phyloP scores from a whole-genome alignment of 805 yeast genomes.

The Lipomyces chichibuensis region DNA sequence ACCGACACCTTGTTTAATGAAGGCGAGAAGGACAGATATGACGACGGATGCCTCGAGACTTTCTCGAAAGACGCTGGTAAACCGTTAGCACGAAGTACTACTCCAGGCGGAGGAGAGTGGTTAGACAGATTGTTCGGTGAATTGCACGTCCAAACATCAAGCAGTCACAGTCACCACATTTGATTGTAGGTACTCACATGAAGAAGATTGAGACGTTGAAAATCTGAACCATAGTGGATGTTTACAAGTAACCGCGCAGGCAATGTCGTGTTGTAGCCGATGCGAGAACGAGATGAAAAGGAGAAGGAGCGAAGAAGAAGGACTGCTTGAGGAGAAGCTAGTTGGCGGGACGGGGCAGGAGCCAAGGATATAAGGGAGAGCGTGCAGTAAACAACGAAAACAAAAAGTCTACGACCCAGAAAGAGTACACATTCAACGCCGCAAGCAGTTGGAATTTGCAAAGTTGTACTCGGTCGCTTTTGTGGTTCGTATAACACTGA shows the following conservation, averaged over 20 bases:
- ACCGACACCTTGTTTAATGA: conserved; percentile 86
- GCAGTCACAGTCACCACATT: background rate
- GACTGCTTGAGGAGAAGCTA: background rate
- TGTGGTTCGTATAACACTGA: background rate
- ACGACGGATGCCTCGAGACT: conserved; percentile 89
- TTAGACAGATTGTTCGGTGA: background rate
- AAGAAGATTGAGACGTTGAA: conserved; percentile 51
- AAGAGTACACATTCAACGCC: background rate
- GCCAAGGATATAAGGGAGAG: background rate
- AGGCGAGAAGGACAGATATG: conserved; percentile 87
- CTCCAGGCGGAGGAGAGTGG: background rate
- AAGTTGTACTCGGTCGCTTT: background rate
- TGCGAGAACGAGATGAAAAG: background rate
- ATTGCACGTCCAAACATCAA: background rate
- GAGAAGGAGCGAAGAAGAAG: background rate
- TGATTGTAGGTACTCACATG: conserved; percentile 27
- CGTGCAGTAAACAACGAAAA: background rate
- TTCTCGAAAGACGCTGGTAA: conserved; percentile 73
- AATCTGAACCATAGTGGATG: conserved; percentile 53
- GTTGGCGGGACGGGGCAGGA: background rate
- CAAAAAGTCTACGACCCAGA: background rate
- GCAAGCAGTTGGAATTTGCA: background rate
- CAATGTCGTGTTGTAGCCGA: background rate
- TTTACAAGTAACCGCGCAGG: conserved; percentile 2
- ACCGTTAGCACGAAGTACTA: background rate